Percentiles rank a stretch among this genome's conserved stretches.
phyloP scores from a whole-genome alignment of 352 stramenopile genomes.

The Pythium periplocum region DNA sequence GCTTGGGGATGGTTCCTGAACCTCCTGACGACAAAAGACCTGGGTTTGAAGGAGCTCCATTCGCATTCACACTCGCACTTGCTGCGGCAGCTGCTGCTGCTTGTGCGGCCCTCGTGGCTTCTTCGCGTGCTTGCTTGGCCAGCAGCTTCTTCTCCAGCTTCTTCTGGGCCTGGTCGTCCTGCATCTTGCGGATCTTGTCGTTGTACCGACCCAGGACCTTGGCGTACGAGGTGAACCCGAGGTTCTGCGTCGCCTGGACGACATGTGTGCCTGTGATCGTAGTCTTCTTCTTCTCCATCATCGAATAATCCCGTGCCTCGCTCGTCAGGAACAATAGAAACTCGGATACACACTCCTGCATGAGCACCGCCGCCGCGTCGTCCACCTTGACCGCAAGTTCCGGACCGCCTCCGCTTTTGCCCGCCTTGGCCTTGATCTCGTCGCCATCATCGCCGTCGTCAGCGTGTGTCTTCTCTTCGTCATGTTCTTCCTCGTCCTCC shows the following conservation, averaged over 20 bases:
- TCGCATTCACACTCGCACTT: neutral
- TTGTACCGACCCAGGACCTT: constrained; percentile 58
- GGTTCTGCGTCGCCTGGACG: constrained; percentile 57
- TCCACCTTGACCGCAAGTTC: constrained; percentile 55
- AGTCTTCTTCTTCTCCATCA: constrained; percentile 63
- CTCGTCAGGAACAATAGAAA: constrained; percentile 82
- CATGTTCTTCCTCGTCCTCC: constrained; percentile 5
- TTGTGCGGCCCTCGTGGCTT: constrained; percentile 13
- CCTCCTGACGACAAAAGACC: too few species aligned
- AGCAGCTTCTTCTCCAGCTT: constrained; percentile 60
- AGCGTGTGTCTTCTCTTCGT: constrained; percentile 2
- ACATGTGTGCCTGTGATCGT: constrained; percentile 57
- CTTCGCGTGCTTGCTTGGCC: constrained; percentile 22
- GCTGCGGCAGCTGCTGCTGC: constrained; percentile 11
- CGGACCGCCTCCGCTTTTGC: too few species aligned
- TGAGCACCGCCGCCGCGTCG: constrained; percentile 68
- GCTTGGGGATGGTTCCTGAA: too few species aligned
- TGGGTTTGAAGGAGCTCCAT: too few species aligned
- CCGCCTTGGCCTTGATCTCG: neutral
- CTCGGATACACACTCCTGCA: constrained; percentile 84
- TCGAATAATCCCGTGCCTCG: constrained; percentile 60
- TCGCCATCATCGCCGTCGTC: constrained; percentile 19
- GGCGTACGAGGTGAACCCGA: constrained; percentile 66
- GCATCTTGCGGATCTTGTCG: constrained; percentile 56
- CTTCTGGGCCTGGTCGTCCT: constrained; percentile 49